These are phyloP conservation scores for Phytophthora aleatoria DNA, from an alignment of 352 stramenopile genomes.

Conservation along the genomic window DNA sequence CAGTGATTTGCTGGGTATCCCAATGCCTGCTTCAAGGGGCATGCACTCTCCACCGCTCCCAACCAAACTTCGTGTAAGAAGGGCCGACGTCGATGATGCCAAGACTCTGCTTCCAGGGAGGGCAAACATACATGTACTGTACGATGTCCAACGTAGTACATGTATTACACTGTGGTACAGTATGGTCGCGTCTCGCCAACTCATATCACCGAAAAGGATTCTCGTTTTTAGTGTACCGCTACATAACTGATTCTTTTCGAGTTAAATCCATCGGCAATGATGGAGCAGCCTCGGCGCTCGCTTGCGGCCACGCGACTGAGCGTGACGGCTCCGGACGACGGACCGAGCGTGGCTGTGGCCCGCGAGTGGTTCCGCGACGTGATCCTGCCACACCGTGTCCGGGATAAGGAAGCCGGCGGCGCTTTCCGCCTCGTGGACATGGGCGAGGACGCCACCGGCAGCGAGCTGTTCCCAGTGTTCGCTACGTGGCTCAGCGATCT, in stretches of 20 bases:
- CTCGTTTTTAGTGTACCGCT: slow-evolving; percentile 2
- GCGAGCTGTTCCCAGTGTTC: slow-evolving; percentile 69
- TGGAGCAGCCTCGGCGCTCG: slow-evolving; percentile 22
- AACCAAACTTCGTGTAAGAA: background rate
- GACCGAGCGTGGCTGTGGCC: slow-evolving; percentile 42
- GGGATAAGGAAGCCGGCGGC: slow-evolving; percentile 36
- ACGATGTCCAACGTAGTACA: too few relatives aligned
- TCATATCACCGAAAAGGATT: background rate
- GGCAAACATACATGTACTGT: too few relatives aligned
- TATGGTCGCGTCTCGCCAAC: too few relatives aligned
- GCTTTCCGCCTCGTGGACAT: slow-evolving; percentile 68
- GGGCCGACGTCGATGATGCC: background rate
- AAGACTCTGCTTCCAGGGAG: background rate
- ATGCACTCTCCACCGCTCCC: background rate
- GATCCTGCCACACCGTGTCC: slow-evolving; percentile 62
- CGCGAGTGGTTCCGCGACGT: slow-evolving; percentile 58
- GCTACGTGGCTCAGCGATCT: slow-evolving; percentile 63
- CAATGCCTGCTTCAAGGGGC: background rate
- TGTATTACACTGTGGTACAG: too few relatives aligned
- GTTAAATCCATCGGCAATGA: slow-evolving; percentile 5
- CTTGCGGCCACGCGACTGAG: slow-evolving; percentile 23
- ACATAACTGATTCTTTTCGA: background rate
- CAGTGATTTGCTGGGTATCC: slow-evolving; percentile 4
- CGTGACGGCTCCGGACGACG: slow-evolving; percentile 28
- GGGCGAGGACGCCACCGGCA: slow-evolving; percentile 56